Conservation (phyloP, 441 rosid species). For the Rhodomyrtus psidioides region DNA sequence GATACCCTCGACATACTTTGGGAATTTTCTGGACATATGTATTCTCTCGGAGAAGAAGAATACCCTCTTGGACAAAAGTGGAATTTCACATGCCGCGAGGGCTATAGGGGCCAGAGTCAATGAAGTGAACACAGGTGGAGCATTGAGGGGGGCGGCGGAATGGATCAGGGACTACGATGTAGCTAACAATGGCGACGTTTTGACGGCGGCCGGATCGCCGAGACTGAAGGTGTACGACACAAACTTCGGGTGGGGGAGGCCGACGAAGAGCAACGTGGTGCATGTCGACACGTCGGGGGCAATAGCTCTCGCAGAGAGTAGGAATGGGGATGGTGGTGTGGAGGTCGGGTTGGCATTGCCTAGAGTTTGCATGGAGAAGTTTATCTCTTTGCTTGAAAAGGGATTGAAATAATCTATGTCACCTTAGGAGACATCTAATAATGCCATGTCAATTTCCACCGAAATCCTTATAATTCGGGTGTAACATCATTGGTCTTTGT, state of each 20-base stretch:
- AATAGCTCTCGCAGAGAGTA: background rate
- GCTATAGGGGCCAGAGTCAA: background rate
- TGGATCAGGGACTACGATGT: background rate
- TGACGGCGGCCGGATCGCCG: background rate
- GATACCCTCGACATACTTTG: too few relatives aligned
- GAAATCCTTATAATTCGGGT: background rate
- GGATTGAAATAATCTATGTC: background rate
- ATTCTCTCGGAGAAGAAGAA: background rate
- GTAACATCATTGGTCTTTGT: background rate
- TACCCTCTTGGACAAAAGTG: background rate
- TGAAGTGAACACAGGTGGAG: background rate
- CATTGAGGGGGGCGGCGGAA: background rate
- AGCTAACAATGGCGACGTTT: background rate
- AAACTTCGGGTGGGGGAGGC: slow-evolving; percentile 45
- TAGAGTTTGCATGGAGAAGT: background rate
- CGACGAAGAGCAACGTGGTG: slow-evolving; percentile 16
- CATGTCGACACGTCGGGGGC: background rate
- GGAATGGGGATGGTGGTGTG: background rate
- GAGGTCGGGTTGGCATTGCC: background rate
- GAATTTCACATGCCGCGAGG: background rate
- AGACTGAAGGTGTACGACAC: slow-evolving; percentile 19
- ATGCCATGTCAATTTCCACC: background rate
- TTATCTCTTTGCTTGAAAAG: background rate
- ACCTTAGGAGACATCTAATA: too few relatives aligned
- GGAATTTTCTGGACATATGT: background rate